phyloP scores from a whole-genome alignment of 164 flowering plant genomes.

The Akebia trifoliata region DNA sequence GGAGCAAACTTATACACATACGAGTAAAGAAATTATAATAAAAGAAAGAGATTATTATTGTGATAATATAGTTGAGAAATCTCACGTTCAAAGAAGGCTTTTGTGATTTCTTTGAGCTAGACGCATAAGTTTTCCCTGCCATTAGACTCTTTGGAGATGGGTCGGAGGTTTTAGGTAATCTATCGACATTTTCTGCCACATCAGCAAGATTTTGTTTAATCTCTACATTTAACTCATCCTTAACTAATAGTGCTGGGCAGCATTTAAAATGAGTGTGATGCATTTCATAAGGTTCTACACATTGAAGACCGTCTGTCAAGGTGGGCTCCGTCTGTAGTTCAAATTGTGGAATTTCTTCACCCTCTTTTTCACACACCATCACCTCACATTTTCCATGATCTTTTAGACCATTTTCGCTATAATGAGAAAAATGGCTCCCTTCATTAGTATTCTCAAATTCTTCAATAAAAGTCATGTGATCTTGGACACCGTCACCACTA shows the following conservation, averaged over 20 bases:
- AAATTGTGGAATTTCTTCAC: slow-evolving; percentile 17
- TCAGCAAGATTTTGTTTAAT: slow-evolving; percentile 15
- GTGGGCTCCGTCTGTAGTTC: slow-evolving; percentile 23
- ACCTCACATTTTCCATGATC: slow-evolving; percentile 30
- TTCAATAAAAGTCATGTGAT: slow-evolving; percentile 23
- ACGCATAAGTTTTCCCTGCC: slow-evolving; percentile 10
- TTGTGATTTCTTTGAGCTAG: slow-evolving; percentile 11
- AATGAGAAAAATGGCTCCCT: slow-evolving; percentile 17
- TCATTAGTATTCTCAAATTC: slow-evolving; percentile 29
- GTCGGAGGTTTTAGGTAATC: slow-evolving; percentile 11
- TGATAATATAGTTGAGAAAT: not conserved
- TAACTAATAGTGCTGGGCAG: not conserved
- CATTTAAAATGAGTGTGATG: slow-evolving; percentile 20
- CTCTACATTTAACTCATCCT: slow-evolving; percentile 21
- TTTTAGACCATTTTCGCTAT: slow-evolving; percentile 36
- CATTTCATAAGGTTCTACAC: slow-evolving; percentile 16
- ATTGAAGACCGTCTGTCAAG: slow-evolving; percentile 11
- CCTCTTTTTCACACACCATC: slow-evolving; percentile 26
- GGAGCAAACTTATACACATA: not conserved
- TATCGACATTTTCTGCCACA: slow-evolving; percentile 17
- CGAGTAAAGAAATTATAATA: not conserved
- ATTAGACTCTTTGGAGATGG: slow-evolving; percentile 10
- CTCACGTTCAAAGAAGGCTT: slow-evolving; percentile 35
- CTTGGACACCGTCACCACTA: slow-evolving; percentile 25
- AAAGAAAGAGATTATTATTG: not conserved